These are phyloP conservation scores for Carex cristatella DNA, from an alignment of 176 grass and related monocot genomes.

Conservation along the genomic window DNA sequence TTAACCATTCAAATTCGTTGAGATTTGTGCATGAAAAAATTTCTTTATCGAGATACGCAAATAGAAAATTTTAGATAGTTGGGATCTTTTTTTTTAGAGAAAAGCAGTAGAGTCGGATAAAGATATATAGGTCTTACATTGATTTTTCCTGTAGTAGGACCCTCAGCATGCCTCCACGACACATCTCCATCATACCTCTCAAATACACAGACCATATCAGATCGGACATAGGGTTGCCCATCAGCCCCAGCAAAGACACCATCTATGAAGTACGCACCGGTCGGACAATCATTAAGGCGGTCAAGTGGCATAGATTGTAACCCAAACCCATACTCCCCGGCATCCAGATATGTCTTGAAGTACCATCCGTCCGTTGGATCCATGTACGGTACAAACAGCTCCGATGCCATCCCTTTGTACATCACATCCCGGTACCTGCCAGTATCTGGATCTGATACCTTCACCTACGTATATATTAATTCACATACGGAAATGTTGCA, in stretches of 20 bases:
- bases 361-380: slow-evolving; percentile 90
- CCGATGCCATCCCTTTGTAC: slow-evolving; percentile 73
- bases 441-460: slow-evolving; percentile 40
- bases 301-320: slow-evolving; percentile 72
- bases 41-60: too few relatives aligned
- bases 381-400: slow-evolving; percentile 97
- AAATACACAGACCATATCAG: slow-evolving; percentile 84
- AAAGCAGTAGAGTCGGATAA: too few relatives aligned
- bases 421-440: slow-evolving; percentile 44
- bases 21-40: too few relatives aligned
- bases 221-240: slow-evolving; percentile 49
- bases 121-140: slow-evolving; percentile 32
- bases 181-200: slow-evolving; percentile 77
- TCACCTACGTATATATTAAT: neutral
- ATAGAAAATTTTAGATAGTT: too few relatives aligned
- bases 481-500: neutral
- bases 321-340: slow-evolving; percentile 86
- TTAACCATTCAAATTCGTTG: too few relatives aligned
- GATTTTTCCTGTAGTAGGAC: slow-evolving; percentile 60
- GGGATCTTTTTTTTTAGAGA: too few relatives aligned
- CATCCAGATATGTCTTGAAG: slow-evolving; percentile 95
- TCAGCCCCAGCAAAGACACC: slow-evolving; percentile 64
- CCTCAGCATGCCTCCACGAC: slow-evolving; percentile 79
- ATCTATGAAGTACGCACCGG: slow-evolving; percentile 54
- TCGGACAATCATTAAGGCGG: slow-evolving; percentile 79